Base-by-base conservation (phyloP, 2,329 filamentous ascomycete species). In the Teratosphaeria epicoccoides region DNA sequence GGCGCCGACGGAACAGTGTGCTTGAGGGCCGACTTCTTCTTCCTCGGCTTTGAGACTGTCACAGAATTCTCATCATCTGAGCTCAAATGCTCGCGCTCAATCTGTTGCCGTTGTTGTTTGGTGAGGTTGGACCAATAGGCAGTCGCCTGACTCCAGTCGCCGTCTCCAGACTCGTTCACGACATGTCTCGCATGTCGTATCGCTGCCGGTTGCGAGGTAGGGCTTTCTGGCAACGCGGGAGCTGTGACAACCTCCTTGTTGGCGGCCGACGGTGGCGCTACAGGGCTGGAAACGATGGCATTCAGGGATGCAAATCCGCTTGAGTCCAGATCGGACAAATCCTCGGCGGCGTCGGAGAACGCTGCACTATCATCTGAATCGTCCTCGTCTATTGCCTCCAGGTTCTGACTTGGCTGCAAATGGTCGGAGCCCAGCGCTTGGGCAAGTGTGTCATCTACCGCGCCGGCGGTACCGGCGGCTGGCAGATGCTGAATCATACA, bases 281-380 rank as follows among this genome's bases (percentile, higher is more conserved):
- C 56, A 1, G 84, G 81, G 46, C 76, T 81, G 20, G 83, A 78
- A 1, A 88, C 76, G 7, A 89, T 79, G 10, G 86, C 86, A 66
- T 89, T 78, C 6, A 90, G 73, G 4, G 85, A 89, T 61, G 81
- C 74, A 61, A 88, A 90, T 0, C 83, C 85, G 46, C 79, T 85
- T 2, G 77, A 78, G 37, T 85, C 82, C 3, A 75, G 62, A 12
- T 87, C 82, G 0, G 79, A 80, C 0, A 85, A 71, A 54, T 88
- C 84, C 67, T 90, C 87, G 50, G 84, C 84, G 1, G 86, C 86
- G 67, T 90, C 87, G 57, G 83, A 88, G 63, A 87, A 90, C 23
- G 87, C 76, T 55, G 78, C 83, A 47, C 71, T 73, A 12, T 70
- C 70, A 51, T 82, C 79, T 20, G 52, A 59, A 23, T 48, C 46